Base-by-base conservation (phyloP, 768 basidiomycete genomes). In the Psilocybe cubensis region DNA sequence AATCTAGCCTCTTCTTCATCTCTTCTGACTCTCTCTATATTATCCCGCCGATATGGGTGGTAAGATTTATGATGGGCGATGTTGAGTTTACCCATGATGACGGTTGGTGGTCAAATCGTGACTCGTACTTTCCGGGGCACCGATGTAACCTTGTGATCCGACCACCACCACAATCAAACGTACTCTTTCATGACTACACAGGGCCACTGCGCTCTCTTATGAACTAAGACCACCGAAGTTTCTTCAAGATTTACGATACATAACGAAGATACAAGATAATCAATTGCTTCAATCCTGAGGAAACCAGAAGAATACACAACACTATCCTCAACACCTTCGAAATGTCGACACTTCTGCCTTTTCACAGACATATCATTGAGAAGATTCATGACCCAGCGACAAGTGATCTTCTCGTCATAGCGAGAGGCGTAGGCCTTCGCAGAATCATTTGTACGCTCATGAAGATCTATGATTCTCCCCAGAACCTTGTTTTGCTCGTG, bases 51-150 rank as follows among this genome's bases (percentile, higher is more conserved):
- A 67, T 94, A 94, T 0, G 92, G 92, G 62, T 94, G 92, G 70
- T 94, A 94, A 1, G 91, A 92, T 68, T 94, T 94, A 78, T 93
- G 92, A 70, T 94, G 92, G 11, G 92, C 92, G 69, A 94, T 93
- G 68, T 92, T 92, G 21, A 94, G 81, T 66, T 91, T 91, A 24
- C 90, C 91, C 91, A 92, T 92, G 44, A 59, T 72, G 43, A 48
- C 24, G 56, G 45, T 25, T 43, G 46, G 35, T 40, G 56, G 33
- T 52, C 23, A 31, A 27, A 9, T 6, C 44, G 44, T 46, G 46
- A 48, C 46, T 48, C 46, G 8, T 8, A 24, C 11, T 46, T 25
- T 25, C 23, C 23, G 44, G 9, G 23, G 18, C 35, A 54, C 47
- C 21, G 25, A 45, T 44, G 28, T 59, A 40, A 48, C 14, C 21